Conservation (phyloP, 2,329 filamentous ascomycete genomes). For the Neofusicoccum sp. region DNA sequence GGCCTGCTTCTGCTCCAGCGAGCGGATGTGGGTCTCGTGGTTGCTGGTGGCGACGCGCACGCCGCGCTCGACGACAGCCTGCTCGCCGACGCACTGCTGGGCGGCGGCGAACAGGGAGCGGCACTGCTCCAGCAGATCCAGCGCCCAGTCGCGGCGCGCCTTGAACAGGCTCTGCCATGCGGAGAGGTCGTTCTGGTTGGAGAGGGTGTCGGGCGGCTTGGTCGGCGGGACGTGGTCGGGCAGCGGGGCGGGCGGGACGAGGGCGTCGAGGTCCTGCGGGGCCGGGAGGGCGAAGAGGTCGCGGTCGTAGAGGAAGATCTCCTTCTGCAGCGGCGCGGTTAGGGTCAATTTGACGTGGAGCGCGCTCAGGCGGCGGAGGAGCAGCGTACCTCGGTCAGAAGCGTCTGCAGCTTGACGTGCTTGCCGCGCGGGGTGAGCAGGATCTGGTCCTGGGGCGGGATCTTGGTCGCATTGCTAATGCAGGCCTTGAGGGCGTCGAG, state of each 20-base stretch:
- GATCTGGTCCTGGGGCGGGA: slow-evolving; percentile 79
- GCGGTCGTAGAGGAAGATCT: slow-evolving; percentile 92
- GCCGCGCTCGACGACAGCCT: slow-evolving; percentile 75
- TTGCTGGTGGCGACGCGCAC: slow-evolving; percentile 86
- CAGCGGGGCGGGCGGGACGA: slow-evolving; percentile 56
- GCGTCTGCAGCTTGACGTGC: slow-evolving; percentile 77
- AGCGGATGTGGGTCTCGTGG: slow-evolving; percentile 72
- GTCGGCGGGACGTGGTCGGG: slow-evolving; percentile 62
- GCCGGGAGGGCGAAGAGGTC: slow-evolving; percentile 52
- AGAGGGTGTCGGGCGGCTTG: slow-evolving; percentile 75
- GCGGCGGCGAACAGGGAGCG: slow-evolving; percentile 64
- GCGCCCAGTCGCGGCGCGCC: slow-evolving; percentile 77
- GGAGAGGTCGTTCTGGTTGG: slow-evolving; percentile 75
- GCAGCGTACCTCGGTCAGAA: slow-evolving; percentile 72
- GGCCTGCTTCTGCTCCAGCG: slow-evolving; percentile 71
- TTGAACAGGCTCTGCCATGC: slow-evolving; percentile 91
- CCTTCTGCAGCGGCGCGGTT: slow-evolving; percentile 58
- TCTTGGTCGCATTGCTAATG: slow-evolving; percentile 73
- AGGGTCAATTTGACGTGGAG: background rate
- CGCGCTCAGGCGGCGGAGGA: background rate
- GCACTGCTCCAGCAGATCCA: slow-evolving; percentile 70
- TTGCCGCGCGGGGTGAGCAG: slow-evolving; percentile 83
- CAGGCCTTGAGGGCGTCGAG: slow-evolving; percentile 84
- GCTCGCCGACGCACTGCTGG: slow-evolving; percentile 69
- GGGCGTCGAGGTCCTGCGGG: slow-evolving; percentile 51